Conservation (phyloP, 1,284 basidiomycete genomes). For the Erythrobasidium hasegawianum region DNA sequence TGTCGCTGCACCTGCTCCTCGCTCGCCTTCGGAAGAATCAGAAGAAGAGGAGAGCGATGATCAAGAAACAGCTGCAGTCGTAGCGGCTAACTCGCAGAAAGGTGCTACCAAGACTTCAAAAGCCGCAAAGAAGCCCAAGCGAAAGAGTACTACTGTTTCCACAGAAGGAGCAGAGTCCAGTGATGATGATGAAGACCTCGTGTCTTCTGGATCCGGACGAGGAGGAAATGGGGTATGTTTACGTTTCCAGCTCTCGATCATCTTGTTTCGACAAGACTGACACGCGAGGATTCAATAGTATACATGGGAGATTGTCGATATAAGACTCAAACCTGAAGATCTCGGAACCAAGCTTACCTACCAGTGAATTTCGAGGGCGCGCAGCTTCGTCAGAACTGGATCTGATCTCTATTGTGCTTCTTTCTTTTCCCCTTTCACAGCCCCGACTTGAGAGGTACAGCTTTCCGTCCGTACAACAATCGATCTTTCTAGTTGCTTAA, state of each 20-base stretch:
- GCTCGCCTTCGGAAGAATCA: too few species aligned
- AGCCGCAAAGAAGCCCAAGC: neutral
- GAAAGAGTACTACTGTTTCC: neutral
- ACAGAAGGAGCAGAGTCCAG: slow-evolving; percentile 5
- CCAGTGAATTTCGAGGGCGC: slow-evolving; percentile 15
- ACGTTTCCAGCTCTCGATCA: neutral
- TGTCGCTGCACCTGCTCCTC: neutral
- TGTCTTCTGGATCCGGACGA: neutral
- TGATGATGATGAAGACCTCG: slow-evolving; percentile 7
- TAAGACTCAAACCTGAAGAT: slow-evolving; percentile 11
- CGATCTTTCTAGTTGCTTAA: neutral
- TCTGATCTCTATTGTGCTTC: too few species aligned
- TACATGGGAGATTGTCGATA: slow-evolving; percentile 23
- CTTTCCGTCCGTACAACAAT: too few species aligned
- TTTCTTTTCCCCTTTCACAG: neutral
- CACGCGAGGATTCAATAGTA: neutral
- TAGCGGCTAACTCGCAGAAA: slow-evolving; percentile 1
- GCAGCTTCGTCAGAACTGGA: slow-evolving; percentile 1
- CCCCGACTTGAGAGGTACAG: neutral
- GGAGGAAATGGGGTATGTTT: neutral
- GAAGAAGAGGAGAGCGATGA: neutral
- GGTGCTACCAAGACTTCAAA: neutral
- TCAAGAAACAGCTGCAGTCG: slow-evolving; percentile 1
- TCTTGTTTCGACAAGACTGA: neutral
- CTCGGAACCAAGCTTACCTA: slow-evolving; percentile 13